These are phyloP conservation scores for Pleurotus tuoliensis DNA, from an alignment of 768 basidiomycete genomes.

Conservation along the genomic window DNA sequence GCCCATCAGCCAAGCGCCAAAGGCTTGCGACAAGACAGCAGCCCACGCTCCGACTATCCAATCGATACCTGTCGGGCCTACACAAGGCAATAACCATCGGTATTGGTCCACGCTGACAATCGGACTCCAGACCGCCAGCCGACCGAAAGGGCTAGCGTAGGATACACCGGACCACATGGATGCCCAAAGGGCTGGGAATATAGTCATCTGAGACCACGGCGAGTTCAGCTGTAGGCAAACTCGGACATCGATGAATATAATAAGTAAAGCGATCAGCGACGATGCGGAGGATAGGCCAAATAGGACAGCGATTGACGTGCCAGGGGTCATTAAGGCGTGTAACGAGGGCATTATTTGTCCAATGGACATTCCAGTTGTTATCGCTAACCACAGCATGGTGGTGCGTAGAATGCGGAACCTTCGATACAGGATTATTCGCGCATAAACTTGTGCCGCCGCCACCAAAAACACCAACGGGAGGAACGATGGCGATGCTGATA, in stretches of 20 bases:
- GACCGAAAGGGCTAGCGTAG: conserved; percentile 61
- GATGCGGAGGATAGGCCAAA: conserved; percentile 36
- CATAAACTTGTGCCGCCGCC: neutral
- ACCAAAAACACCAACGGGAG: conserved; percentile 26
- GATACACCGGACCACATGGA: conserved; percentile 54
- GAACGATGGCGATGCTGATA: conserved; percentile 26
- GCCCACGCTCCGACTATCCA: conserved; percentile 80
- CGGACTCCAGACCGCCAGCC: conserved; percentile 71
- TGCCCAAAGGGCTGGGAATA: conserved; percentile 73
- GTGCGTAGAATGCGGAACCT: conserved; percentile 16
- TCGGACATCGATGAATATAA: conserved; percentile 36
- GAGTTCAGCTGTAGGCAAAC: conserved; percentile 25
- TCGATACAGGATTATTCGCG: conserved; percentile 1
- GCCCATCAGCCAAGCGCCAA: conserved; percentile 58
- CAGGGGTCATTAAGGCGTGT: conserved; percentile 51
- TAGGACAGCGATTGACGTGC: conserved; percentile 45
- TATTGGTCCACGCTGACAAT: conserved; percentile 51
- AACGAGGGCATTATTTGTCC: conserved; percentile 41
- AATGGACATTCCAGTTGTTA: conserved; percentile 38
- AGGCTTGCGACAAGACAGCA: conserved; percentile 51
- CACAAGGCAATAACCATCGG: conserved; percentile 53
- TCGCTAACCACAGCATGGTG: conserved; percentile 28
- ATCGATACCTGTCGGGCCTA: conserved; percentile 62
- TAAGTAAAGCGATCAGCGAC: conserved; percentile 37
- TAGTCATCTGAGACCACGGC: conserved; percentile 41